Evolutionary conservation across 1,139 yeast species (phyloP).

Genomic region (Lodderomyces oxycetoniae): DNA sequence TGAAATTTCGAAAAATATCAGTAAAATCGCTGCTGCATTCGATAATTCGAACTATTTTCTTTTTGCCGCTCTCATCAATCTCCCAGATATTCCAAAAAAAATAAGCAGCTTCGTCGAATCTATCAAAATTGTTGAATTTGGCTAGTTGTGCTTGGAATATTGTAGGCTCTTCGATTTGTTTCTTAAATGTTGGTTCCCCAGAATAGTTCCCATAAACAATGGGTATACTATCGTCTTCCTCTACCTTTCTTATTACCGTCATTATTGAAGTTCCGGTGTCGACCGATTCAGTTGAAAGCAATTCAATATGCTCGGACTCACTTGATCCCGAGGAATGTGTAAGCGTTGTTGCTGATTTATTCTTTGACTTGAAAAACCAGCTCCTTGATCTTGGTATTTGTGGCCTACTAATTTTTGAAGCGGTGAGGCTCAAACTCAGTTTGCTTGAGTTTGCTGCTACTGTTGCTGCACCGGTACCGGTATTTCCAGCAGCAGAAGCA

Average conservation of each 20-base stretch:
- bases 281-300: conserved; percentile 9
- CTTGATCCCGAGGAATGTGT: conserved; percentile 3
- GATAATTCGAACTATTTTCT: conserved; percentile 6
- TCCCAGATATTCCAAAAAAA: conserved; percentile 12
- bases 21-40: conserved; percentile 9
- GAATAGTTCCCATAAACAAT: conserved; percentile 11
- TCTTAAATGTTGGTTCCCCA: conserved; percentile 10
- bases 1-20: conserved; percentile 6
- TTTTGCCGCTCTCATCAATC: conserved; percentile 4
- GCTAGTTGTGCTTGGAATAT: conserved; percentile 4
- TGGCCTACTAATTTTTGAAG: too few relatives aligned
- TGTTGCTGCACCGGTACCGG: too few relatives aligned
- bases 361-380: conserved; percentile 1
- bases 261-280: conserved; percentile 2
- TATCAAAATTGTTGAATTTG: conserved; percentile 4
- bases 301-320: conserved; percentile 6
- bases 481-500: too few relatives aligned
- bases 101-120: conserved; percentile 9
- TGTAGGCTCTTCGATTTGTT: conserved; percentile 5
- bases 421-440: too few relatives aligned
- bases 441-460: background rate
- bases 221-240: conserved; percentile 10
- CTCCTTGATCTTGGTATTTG: conserved; percentile 4
- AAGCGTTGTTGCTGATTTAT: background rate
- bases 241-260: conserved; percentile 4